Evolutionary conservation across 2,329 filamentous ascomycete genomes (phyloP).

Genomic region (Ceratocystis smalleyi): DNA sequence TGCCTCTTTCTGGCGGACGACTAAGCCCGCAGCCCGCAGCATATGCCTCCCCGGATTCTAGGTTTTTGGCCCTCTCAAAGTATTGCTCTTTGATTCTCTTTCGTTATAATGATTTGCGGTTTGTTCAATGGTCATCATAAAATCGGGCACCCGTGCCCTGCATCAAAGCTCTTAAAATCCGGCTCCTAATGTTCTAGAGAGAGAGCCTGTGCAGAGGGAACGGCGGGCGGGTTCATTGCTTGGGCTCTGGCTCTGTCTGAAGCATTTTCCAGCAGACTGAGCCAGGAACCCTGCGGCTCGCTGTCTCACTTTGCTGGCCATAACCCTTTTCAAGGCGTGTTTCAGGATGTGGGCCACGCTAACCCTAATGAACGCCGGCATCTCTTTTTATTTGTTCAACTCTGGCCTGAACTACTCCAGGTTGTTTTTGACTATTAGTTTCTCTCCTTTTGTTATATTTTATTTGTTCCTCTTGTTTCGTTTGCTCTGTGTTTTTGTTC

Average conservation of each 20-base stretch:
- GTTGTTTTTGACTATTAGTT: too few relatives aligned
- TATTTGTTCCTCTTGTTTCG: neutral
- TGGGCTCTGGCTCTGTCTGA: neutral
- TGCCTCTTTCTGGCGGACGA: neutral
- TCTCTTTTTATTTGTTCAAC: neutral
- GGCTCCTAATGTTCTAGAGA: neutral
- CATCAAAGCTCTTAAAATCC: neutral
- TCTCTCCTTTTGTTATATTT: neutral
- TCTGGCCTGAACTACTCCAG: neutral
- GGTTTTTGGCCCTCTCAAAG: neutral
- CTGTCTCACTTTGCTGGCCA: neutral
- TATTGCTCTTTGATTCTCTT: neutral
- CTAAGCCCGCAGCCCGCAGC: neutral
- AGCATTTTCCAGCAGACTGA: neutral
- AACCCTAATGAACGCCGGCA: neutral
- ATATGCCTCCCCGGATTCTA: neutral
- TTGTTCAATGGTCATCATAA: neutral
- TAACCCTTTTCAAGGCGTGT: neutral
- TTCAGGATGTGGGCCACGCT: neutral
- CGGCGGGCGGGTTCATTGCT: neutral
- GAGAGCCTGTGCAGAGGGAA: neutral
- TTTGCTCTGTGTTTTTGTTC: neutral
- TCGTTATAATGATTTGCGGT: neutral
- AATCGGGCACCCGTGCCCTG: neutral
- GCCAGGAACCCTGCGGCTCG: neutral